Evolutionary conservation across 179 eudicot genomes (phyloP).

Genomic region (Sideroxylon spinosum): DNA sequence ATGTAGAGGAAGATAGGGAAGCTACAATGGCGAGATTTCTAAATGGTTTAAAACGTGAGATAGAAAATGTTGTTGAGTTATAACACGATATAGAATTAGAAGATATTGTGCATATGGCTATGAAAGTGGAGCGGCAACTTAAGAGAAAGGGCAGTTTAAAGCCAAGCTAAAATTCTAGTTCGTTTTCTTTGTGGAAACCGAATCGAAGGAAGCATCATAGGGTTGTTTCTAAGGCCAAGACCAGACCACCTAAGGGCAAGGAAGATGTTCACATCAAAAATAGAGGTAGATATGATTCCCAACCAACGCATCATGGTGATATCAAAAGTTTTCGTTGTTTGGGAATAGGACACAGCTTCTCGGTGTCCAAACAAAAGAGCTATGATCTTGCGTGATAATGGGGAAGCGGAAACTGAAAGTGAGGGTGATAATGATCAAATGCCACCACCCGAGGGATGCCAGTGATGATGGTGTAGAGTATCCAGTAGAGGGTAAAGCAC

Average conservation of each 20-base stretch:
- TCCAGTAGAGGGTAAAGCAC: too few species aligned
- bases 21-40: not conserved
- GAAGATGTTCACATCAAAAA: not conserved
- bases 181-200: too few species aligned
- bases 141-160: not conserved
- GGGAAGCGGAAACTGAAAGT: too few species aligned
- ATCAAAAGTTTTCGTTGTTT: conserved; percentile 5
- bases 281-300: not conserved
- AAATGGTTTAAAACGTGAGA: not conserved
- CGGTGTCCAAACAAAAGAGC: not conserved
- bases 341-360: not conserved
- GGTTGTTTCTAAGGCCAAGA: not conserved
- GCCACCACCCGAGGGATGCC: too few species aligned
- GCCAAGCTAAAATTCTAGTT: too few species aligned
- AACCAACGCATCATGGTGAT: not conserved
- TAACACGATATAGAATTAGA: not conserved
- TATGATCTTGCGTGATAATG: too few species aligned
- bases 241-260: not conserved
- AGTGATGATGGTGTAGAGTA: too few species aligned
- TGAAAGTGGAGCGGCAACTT: not conserved
- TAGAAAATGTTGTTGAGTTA: not conserved
- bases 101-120: not conserved
- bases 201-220: too few species aligned
- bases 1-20: too few species aligned
- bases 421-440: too few species aligned